Percentiles rank a stretch among this genome's conserved stretches.
Evolutionary conservation across 2,329 filamentous ascomycete genomes (phyloP).

Genomic region (Aspergillus hortae): DNA sequence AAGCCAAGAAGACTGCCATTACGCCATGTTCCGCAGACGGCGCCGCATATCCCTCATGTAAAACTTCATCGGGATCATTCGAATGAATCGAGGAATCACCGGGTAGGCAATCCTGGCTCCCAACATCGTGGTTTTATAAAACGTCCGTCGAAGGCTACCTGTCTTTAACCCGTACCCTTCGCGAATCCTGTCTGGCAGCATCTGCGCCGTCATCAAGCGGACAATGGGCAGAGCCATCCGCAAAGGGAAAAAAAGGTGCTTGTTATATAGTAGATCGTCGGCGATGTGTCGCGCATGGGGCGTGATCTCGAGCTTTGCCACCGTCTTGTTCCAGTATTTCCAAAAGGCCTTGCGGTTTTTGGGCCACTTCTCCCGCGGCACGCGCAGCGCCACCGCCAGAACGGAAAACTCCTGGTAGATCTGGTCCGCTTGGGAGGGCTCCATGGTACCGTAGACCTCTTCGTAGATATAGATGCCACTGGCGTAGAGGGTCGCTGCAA

Average conservation of each 20-base stretch:
- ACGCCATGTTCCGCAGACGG: constrained; percentile 2
- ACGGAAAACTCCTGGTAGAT: constrained; percentile 26
- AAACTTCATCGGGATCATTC: constrained; percentile 22
- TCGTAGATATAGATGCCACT: constrained; percentile 34
- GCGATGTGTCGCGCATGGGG: constrained; percentile 26
- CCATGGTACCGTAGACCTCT: constrained; percentile 32
- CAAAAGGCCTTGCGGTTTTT: constrained; percentile 32
- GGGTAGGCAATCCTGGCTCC: constrained; percentile 21
- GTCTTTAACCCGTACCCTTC: constrained; percentile 25
- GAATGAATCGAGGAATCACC: constrained; percentile 21
- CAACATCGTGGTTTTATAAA: constrained; percentile 18
- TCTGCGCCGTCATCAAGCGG: constrained; percentile 25
- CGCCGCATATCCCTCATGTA: constrained; percentile 33
- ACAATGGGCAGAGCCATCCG: constrained; percentile 22
- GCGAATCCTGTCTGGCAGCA: constrained; percentile 25
- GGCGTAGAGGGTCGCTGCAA: constrained; percentile 40
- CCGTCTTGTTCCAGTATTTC: constrained; percentile 37
- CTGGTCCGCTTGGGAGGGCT: constrained; percentile 20
- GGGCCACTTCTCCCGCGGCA: constrained; percentile 37
- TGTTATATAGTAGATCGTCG: constrained; percentile 26
- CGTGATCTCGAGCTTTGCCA: constrained; percentile 31
- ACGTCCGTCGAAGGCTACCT: constrained; percentile 13
- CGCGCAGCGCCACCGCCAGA: constrained; percentile 23
- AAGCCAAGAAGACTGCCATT: neutral
- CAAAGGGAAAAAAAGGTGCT: constrained; percentile 23